Conservation (phyloP, 768 basidiomycete genomes). For the Tricholoma sp. region DNA sequence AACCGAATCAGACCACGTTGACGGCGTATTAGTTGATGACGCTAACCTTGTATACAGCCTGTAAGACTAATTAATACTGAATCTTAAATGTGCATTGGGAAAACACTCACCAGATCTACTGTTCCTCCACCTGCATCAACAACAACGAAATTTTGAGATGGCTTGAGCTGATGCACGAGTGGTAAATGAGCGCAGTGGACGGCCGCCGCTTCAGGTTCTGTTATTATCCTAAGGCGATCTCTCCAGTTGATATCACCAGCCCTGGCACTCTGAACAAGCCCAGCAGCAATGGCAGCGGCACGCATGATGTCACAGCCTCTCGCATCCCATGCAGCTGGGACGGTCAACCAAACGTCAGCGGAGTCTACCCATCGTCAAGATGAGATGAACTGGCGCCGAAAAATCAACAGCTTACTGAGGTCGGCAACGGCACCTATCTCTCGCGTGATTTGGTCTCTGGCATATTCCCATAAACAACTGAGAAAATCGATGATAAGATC, state of each 20-base stretch:
- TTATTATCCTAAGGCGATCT: slow-evolving; percentile 80
- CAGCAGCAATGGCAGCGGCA: slow-evolving; percentile 75
- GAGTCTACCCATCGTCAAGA: slow-evolving; percentile 44
- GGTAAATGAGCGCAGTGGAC: slow-evolving; percentile 84
- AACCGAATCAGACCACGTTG: background rate
- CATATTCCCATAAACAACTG: slow-evolving; percentile 80
- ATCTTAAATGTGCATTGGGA: slow-evolving; percentile 16
- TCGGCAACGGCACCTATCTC: slow-evolving; percentile 86
- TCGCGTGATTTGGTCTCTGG: slow-evolving; percentile 80
- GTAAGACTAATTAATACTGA: slow-evolving; percentile 6
- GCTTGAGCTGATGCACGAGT: slow-evolving; percentile 70
- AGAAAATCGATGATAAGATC: slow-evolving; percentile 85
- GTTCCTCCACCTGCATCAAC: slow-evolving; percentile 89
- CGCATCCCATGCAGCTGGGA: slow-evolving; percentile 90
- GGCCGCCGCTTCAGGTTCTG: slow-evolving; percentile 83
- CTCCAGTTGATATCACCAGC: slow-evolving; percentile 74
- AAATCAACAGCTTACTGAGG: slow-evolving; percentile 53
- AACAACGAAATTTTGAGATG: slow-evolving; percentile 87
- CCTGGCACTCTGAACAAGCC: slow-evolving; percentile 66
- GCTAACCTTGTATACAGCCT: slow-evolving; percentile 55
- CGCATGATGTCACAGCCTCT: slow-evolving; percentile 84
- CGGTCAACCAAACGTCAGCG: slow-evolving; percentile 82
- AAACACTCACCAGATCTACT: slow-evolving; percentile 34
- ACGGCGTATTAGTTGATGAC: background rate
- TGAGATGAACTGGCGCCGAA: slow-evolving; percentile 1